Percentiles rank a stretch among this genome's conserved stretches.
Conservation (phyloP, 108 stramenopile species). For the Cyclostephanos tholiformis region DNA sequence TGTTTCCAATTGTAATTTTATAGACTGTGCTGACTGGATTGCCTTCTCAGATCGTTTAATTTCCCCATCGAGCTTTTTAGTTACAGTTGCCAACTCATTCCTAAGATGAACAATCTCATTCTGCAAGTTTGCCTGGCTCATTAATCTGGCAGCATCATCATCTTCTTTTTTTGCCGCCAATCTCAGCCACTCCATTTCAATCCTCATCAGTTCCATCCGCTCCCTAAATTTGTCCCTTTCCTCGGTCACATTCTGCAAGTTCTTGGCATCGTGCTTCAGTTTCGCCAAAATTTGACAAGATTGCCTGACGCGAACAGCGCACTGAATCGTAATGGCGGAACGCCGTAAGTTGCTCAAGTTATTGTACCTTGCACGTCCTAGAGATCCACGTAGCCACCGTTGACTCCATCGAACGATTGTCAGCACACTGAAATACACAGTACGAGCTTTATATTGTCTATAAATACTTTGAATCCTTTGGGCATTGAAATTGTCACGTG, state of each 20-base stretch:
- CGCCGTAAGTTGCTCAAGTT: conserved; percentile 26
- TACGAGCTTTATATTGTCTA: conserved; percentile 20
- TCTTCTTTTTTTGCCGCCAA: conserved; percentile 43
- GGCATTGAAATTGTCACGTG: conserved; percentile 30
- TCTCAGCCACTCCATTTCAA: conserved; percentile 46
- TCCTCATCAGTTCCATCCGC: conserved; percentile 53
- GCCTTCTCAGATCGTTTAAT: conserved; percentile 21
- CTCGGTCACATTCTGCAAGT: conserved; percentile 43
- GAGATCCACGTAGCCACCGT: conserved; percentile 34
- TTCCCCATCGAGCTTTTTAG: conserved; percentile 25
- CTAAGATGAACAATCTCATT: conserved; percentile 22
- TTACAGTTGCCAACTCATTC: conserved; percentile 19
- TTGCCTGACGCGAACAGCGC: conserved; percentile 31
- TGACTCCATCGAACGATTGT: conserved; percentile 49
- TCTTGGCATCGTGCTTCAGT: conserved; percentile 43
- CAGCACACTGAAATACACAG: conserved; percentile 15
- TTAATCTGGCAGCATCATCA: conserved; percentile 36
- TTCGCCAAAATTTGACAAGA: conserved; percentile 26
- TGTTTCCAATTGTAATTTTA: conserved; percentile 16
- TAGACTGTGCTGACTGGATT: background rate
- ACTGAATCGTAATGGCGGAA: conserved; percentile 37
- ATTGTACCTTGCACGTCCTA: conserved; percentile 33
- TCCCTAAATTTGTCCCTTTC: conserved; percentile 46
- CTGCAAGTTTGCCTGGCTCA: conserved; percentile 29
- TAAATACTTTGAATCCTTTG: conserved; percentile 35